phyloP scores from a whole-genome alignment of 192 early-diverging fungal genomes.

The Gamsiella multidivaricata region DNA sequence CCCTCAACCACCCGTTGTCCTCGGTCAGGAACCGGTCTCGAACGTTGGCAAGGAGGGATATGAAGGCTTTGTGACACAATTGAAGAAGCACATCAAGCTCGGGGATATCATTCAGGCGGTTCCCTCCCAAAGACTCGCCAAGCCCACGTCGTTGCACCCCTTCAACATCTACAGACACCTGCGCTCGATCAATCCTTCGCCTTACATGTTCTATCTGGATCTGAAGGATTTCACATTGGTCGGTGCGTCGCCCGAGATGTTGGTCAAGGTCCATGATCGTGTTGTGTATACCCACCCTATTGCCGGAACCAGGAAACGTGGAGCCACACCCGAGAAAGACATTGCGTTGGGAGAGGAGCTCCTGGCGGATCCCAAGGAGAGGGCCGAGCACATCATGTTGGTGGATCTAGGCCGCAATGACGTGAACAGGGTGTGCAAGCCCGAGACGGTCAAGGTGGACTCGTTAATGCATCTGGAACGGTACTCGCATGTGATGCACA shows the following conservation, averaged over 20 bases:
- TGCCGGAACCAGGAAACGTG: constrained; percentile 95
- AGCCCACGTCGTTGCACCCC: constrained; percentile 90
- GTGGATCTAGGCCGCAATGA: constrained; percentile 99
- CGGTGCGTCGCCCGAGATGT: constrained; percentile 98
- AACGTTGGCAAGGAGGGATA: constrained; percentile 96
- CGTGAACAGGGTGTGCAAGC: constrained; percentile 95
- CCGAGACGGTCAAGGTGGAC: constrained; percentile 92
- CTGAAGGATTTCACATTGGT: constrained; percentile 94
- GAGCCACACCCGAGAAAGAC: constrained; percentile 87
- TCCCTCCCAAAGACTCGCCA: constrained; percentile 90
- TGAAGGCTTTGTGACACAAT: constrained; percentile 83
- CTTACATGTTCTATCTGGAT: constrained; percentile 99
- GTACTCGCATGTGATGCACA: constrained; percentile 99
- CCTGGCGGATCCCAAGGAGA: constrained; percentile 93
- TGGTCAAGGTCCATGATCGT: constrained; percentile 88
- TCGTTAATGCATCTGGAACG: constrained; percentile 97
- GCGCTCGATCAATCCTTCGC: constrained; percentile 96
- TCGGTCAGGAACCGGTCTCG: constrained; percentile 77
- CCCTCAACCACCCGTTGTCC: constrained; percentile 75
- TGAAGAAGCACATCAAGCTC: constrained; percentile 92
- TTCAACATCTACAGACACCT: constrained; percentile 99
- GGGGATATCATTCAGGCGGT: constrained; percentile 99
- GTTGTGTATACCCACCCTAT: constrained; percentile 95
- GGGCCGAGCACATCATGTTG: constrained; percentile 98
- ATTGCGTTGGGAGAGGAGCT: constrained; percentile 90